Base-by-base conservation (phyloP, 2,329 filamentous ascomycete species). In the Claviceps fusiformis region DNA sequence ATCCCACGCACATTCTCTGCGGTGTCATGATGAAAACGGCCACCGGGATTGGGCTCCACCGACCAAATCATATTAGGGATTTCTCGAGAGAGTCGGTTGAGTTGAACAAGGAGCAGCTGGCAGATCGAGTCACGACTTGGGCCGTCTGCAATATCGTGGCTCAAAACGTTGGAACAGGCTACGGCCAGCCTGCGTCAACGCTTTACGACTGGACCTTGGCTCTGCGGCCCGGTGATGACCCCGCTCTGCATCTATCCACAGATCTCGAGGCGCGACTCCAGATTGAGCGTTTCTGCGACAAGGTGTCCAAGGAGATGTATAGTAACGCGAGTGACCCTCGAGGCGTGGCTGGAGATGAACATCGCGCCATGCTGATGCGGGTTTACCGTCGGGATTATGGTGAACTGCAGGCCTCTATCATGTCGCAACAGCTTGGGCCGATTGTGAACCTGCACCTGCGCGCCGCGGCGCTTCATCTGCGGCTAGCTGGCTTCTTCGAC, bases 11-110 rank as follows among this genome's bases (percentile, higher is more conserved):
- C 65, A 90, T 89, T 66, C 73, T 91, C 19, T 85, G 85, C 61
- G 87, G 88, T 53, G 81, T 89, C 58, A 89, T 92, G 86, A 90
- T 92, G 81, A 89, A 91, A 71, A 82, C 87, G 27, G 88, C 88
- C 9, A 90, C 89, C 60, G 87, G 89, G 60, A 89, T 91, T 61
- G 87, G 88, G 24, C 75, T 93, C 54, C 87, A 93, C 64, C 80
- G 87, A 50, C 88, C 87, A 13, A 89, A 85, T 54, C 84, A 91
- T 66, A 87, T 87, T 48, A 86, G 91, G 66, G 88, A 92, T 67
- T 93, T 92, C 67, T 89, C 86, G 1, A 75, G 87, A 52, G 84
- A 87, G 33, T 85, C 82, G 2, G 76, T 88, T 37, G 84, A 90
- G 60, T 74, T 92, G 44, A 86, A 87, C 62, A 85, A 85, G 62